A percentile compares a stretch with the other conserved stretches of the same genome.
Conservation (phyloP, 148 eudicot species). For the Polygonum maritimum region DNA sequence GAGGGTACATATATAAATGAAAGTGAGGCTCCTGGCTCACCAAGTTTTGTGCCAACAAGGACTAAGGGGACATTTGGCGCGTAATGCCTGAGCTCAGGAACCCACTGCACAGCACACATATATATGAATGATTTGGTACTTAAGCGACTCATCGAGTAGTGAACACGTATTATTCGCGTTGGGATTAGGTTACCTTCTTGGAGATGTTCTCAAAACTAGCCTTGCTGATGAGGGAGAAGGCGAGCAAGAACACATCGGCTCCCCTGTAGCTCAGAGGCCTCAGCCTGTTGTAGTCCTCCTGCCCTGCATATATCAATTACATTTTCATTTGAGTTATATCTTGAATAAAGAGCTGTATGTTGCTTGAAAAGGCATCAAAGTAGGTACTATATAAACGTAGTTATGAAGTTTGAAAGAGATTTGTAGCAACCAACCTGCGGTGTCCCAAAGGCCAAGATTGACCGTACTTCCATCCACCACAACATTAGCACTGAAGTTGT, state of each 20-base stretch:
- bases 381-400: background rate
- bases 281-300: constrained; percentile 73
- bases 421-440: constrained; percentile 9
- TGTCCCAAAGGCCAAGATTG: constrained; percentile 15
- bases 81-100: constrained; percentile 42
- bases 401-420: background rate
- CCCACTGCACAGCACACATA: constrained; percentile 25
- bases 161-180: too few relatives aligned
- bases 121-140: background rate
- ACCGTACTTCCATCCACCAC: constrained; percentile 14
- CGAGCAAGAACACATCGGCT: constrained; percentile 69
- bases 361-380: background rate
- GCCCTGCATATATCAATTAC: constrained; percentile 28
- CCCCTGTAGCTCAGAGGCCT: constrained; percentile 80
- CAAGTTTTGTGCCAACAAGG: constrained; percentile 42
- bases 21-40: constrained; percentile 6
- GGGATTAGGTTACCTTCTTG: constrained; percentile 41
- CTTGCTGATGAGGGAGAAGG: constrained; percentile 74
- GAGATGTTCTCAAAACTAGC: constrained; percentile 70
- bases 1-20: background rate
- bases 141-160: background rate
- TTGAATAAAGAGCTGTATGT: too few relatives aligned
- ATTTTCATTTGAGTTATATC: too few relatives aligned
- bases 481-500: constrained; percentile 16
- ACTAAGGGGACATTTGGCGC: constrained; percentile 49